Base-by-base conservation (phyloP, 495 filamentous ascomycete species). In the Clohesyomyces aquaticus region DNA sequence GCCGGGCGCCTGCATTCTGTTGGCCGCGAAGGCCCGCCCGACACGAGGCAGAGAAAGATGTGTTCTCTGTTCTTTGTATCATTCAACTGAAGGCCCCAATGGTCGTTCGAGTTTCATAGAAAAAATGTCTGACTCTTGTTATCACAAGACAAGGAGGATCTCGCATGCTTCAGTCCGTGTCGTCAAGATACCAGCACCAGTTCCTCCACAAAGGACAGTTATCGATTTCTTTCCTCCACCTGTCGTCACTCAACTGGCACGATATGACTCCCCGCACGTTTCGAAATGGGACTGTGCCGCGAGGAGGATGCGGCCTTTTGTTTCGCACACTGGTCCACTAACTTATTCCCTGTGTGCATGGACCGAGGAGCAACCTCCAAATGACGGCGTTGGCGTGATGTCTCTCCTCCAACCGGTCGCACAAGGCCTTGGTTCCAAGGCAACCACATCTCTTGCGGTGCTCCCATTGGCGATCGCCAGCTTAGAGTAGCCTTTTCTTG, bases 361-460 rank as follows among this genome's bases (percentile, higher is more conserved):
- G 25, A 23, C 48, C 3, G 8, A 9, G 22, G 12, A 3, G 10
- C 23, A 3, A 41, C 27, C 12, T n/a, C 16, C 28, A 12, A 57
- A 46, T 57, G 22, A 22, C 38, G 18, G 32, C 18, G 41, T 41
- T 65, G 54, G 54, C 61, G 27, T 52, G 51, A 63, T 63, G 26
- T 49, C 6, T 19, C 29, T 38, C 54, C n/a, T 47, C 29, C 32
- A 49, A n/a, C 38, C 42, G 32, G 55, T 47, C 25, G 27, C 50
- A 55, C 55, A 1, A 32, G 11, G 56, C 50, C 63, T 55, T 51
- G 56, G 55, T 49, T 55, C 35, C 55, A 32, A 66, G 57, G 63
- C 61, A 65, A 45, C 61, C 41, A 48, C 38, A 8, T 25, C 29
- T 16, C 2, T 18, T 4, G 3, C 2, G 16, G 26, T n/a, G 21